phyloP scores from a whole-genome alignment of 257 asterid species.

The Solanum pimpinellifolium region DNA sequence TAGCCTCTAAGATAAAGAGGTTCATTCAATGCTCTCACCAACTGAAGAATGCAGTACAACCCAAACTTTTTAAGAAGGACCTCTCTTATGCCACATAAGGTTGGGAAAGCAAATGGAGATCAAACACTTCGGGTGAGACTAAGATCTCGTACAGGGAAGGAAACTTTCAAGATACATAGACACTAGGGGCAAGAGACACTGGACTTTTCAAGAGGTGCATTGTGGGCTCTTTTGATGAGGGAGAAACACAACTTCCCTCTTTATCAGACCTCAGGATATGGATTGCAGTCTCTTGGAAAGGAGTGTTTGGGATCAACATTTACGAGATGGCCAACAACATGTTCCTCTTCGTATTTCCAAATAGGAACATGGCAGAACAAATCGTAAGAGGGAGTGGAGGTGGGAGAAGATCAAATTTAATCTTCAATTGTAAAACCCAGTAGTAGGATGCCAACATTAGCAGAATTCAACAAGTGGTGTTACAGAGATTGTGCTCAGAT shows the following conservation, averaged over 20 bases:
- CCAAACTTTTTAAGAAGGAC: background rate
- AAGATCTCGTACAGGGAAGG: background rate
- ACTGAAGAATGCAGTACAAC: background rate
- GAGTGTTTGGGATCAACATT: background rate
- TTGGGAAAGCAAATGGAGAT: background rate
- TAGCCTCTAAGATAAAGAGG: background rate
- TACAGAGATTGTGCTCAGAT: too few species aligned
- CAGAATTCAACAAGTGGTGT: too few species aligned
- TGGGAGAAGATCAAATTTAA: background rate
- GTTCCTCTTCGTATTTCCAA: too few species aligned
- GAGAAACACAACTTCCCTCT: background rate
- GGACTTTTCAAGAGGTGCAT: background rate
- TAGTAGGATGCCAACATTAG: background rate
- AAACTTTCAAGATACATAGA: background rate
- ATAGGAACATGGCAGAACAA: background rate
- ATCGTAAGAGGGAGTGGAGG: too few species aligned
- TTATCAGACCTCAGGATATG: background rate
- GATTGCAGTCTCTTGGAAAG: background rate
- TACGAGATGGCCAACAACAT: background rate
- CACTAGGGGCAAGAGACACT: background rate
- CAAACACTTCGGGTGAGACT: background rate
- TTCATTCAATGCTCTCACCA: background rate
- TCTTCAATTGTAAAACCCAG: background rate
- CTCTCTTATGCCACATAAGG: background rate
- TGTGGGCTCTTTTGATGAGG: background rate